Conservation (phyloP, 1,139 yeast species). For the Wickerhamomyces sp. region DNA sequence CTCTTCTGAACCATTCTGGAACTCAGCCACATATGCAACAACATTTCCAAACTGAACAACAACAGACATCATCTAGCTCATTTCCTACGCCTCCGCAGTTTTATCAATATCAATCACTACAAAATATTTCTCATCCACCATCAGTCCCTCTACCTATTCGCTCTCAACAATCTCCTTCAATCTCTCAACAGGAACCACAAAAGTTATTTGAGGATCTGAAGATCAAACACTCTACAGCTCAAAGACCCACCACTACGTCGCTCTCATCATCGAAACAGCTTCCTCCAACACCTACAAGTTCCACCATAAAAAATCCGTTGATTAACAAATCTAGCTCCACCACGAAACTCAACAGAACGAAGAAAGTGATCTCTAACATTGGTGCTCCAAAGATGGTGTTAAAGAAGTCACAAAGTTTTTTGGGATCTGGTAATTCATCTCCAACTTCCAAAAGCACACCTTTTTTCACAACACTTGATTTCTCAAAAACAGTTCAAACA, state of each 20-base stretch:
- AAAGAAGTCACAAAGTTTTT: conserved; percentile 21
- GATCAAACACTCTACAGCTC: too few species aligned
- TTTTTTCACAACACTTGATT: conserved; percentile 20
- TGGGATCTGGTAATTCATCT: conserved; percentile 10
- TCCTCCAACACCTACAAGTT: conserved; percentile 8
- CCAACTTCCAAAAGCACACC: too few species aligned
- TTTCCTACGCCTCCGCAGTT: conserved; percentile 8
- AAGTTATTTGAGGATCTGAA: too few species aligned
- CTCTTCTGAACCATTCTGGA: too few species aligned
- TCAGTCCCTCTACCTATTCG: not conserved
- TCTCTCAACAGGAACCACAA: too few species aligned
- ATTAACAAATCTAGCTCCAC: conserved; percentile 20
- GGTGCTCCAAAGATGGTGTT: conserved; percentile 7
- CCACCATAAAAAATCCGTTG: conserved; percentile 4
- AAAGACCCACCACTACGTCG: too few species aligned
- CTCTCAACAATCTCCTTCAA: not conserved
- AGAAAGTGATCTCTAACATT: conserved; percentile 12
- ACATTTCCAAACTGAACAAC: conserved; percentile 4
- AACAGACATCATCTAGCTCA: too few species aligned
- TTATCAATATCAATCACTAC: conserved; percentile 8
- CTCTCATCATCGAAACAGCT: conserved; percentile 3
- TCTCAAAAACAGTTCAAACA: conserved; percentile 12
- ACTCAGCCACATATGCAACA: too few species aligned
- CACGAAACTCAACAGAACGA: conserved; percentile 16
- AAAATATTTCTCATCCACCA: not conserved